Evolutionary conservation across 257 asterid genomes (phyloP), one percentile per base, ranked within the genome.

Genomic region (Solanum sitiens): DNA sequence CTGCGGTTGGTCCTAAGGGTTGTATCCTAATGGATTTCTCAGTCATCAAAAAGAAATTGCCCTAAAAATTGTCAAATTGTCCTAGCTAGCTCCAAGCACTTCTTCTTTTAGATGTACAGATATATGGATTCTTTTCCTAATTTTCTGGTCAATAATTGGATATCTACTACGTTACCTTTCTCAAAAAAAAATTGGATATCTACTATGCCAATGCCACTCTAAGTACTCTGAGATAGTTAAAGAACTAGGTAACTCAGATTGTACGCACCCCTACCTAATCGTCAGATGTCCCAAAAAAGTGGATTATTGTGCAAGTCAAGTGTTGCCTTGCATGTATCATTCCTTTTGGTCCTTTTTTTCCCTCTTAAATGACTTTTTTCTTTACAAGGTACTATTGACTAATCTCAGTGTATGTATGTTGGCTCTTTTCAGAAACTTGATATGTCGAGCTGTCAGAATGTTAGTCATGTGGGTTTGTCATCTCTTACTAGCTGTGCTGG

Each of bases 381-480:
- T 50, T 15, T 20, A 20, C 12, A 67, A 77, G 74, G 11, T 35
- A 16, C 39, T 65, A 39, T 50, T 42, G 50, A 56, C 65, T 47
- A 68, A 32, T 63, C n/a, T 30, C 61, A 11, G 53, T 27, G 2
- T 30, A 80, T 32, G 12, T 68, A 42, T 87, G 61, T 86, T 87
- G 86, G 44, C 87, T n/a, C 91, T 89, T 83, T 84, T 88, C 96
- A 97, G 99, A 93, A 90, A 83, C 98, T 97, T 67, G 95, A 97
- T 91, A 93, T 97, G 93, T 95, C 99, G 10, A 93, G 98, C 94
- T 95, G 99, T 88, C 97, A 92, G 91, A 95, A 93, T 84, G 91
- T 95, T 53, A 95, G 96, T 76, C 95, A 92, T n/a, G 91, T 92
- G 79, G 98, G 98, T 44, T 92, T 97, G 89, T 97, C 98, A 30